Percentiles rank a stretch among this genome's conserved stretches.
Evolutionary conservation across 257 asterid species (phyloP).

Genomic region (Orobanche coerulescens): DNA sequence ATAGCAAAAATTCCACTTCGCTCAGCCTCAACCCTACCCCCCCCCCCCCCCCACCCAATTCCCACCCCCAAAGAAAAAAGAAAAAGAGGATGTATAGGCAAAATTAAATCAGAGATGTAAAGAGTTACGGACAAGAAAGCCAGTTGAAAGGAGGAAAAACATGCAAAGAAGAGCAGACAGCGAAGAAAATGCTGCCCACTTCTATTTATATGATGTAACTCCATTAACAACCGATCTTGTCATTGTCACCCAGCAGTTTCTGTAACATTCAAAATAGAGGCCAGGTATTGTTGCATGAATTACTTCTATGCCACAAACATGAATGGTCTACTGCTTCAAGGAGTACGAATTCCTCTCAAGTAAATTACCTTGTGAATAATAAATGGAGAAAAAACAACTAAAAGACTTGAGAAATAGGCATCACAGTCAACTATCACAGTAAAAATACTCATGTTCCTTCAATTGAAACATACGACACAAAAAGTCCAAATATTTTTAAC

Average conservation of each 20-base stretch:
- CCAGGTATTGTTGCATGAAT: background rate
- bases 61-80: background rate
- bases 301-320: background rate
- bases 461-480: background rate
- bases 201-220: background rate
- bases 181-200: background rate
- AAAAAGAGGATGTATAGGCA: background rate
- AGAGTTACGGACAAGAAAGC: background rate
- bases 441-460: background rate
- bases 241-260: background rate
- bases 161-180: background rate
- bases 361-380: background rate
- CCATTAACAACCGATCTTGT: constrained; percentile 5
- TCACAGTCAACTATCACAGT: background rate
- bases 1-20: background rate
- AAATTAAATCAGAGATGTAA: background rate
- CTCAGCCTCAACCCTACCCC: background rate
- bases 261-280: background rate
- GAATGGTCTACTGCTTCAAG: background rate
- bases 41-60: no score
- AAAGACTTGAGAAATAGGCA: background rate
- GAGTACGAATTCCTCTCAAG: background rate
- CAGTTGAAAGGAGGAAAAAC: background rate
- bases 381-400: background rate
- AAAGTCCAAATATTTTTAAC: background rate